Evolutionary conservation across 371 early-diverging fungal genomes (phyloP), one percentile per base, ranked within the genome.

Genomic region (Mucor saturninus): DNA sequence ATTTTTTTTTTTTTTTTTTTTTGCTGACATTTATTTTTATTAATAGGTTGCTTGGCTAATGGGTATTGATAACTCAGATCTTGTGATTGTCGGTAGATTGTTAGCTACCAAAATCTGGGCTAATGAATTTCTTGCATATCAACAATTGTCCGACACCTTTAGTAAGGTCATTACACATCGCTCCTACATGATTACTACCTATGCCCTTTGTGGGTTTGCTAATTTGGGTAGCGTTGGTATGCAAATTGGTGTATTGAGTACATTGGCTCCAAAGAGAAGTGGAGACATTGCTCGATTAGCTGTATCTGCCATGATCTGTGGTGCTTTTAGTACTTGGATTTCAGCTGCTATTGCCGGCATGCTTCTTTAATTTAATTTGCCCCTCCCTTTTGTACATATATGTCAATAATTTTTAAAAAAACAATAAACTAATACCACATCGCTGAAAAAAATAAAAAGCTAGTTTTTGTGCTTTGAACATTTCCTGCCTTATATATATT

Each of bases 121-220:
- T 57, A 96, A 95, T 80, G 96, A 96, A 83, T 94, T 96, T 71
- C 91, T 90, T 15, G 96, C 96, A 14, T 96, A 91, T 73, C 49
- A 69, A 9, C 59, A 67, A 45, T 75, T 91, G 65, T 68, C 80
- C 0, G 66, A 70, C 28, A 64, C 45, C 2, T 76, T 62, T 39
- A 57, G 35, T 15, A 71, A 57, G 31, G 39, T 59, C 0, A 60
- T 89, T 38, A 62, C 79, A 28, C 43, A 63, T 2, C 86, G 90
- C 26, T 79, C 87, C 0, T 52, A 66, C 5, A 37, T 87, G 30
- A 77, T 93, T 54, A 78, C 86, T 1, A 87, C 91, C 31, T 94
- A 93, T 67, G 91, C 94, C 13, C 86, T 94, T 60, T 93, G 94
- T 69, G 94, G 94, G 26, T 96, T 96, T 75, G 95, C 94, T 63